Conservation (phyloP, 768 basidiomycete species). For the Leccinum disarticulatum region DNA sequence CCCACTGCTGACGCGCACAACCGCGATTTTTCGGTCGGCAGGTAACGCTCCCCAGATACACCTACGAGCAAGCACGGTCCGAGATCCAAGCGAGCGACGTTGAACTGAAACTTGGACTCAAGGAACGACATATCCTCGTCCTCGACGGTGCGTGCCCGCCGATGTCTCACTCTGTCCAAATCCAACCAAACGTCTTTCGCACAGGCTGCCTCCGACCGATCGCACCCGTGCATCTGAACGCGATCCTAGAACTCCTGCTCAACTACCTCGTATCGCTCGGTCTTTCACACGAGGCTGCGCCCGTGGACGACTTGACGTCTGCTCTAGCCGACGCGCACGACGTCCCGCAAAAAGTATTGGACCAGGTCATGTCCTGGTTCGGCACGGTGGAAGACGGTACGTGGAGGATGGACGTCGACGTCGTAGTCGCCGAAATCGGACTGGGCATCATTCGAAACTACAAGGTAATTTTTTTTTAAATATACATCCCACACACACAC, state of each 20-base stretch:
- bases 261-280: slow-evolving; percentile 68
- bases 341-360: slow-evolving; percentile 55
- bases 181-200: neutral
- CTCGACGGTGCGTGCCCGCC: slow-evolving; percentile 52
- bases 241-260: slow-evolving; percentile 73
- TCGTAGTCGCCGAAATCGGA: slow-evolving; percentile 74
- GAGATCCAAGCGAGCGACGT: slow-evolving; percentile 81
- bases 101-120: slow-evolving; percentile 67
- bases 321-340: slow-evolving; percentile 74
- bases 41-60: slow-evolving; percentile 42
- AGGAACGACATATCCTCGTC: slow-evolving; percentile 67
- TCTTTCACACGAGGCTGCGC: slow-evolving; percentile 49
- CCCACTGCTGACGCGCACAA: too few species aligned
- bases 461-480: slow-evolving; percentile 39
- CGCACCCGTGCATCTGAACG: slow-evolving; percentile 59
- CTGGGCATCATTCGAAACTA: slow-evolving; percentile 66
- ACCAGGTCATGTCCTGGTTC: slow-evolving; percentile 83
- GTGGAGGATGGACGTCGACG: slow-evolving; percentile 67
- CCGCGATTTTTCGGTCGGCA: slow-evolving; percentile 6
- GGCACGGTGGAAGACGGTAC: slow-evolving; percentile 53
- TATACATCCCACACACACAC: neutral
- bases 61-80: slow-evolving; percentile 56
- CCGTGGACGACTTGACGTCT: slow-evolving; percentile 57
- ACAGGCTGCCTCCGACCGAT: slow-evolving; percentile 76
- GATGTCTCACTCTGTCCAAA: neutral